Conservation (phyloP, 2,329 filamentous ascomycete species). For the Fusarium globosum region DNA sequence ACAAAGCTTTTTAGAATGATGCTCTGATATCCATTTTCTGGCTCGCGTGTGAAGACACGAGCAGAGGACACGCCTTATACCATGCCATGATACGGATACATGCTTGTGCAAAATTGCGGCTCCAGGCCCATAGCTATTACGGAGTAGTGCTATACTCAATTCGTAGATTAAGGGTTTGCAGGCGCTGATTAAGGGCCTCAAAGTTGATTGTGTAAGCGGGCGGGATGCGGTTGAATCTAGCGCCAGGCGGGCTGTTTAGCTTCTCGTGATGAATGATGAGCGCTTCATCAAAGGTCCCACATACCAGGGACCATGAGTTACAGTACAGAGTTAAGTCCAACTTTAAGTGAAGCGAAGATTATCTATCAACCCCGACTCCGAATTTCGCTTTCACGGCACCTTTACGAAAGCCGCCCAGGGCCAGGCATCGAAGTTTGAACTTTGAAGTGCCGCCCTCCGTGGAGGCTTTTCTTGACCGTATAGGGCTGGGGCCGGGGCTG, state of each 20-base stretch:
- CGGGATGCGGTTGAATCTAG: slow-evolving; percentile 20
- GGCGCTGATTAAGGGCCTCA: slow-evolving; percentile 13
- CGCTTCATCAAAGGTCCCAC: slow-evolving; percentile 14
- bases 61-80: background rate
- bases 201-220: slow-evolving; percentile 28
- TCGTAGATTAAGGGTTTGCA: background rate
- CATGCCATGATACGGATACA: background rate
- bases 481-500: slow-evolving; percentile 30
- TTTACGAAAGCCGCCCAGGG: background rate
- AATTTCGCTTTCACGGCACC: slow-evolving; percentile 16
- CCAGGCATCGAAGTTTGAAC: slow-evolving; percentile 1
- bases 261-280: slow-evolving; percentile 5
- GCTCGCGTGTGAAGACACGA: background rate
- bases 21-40: background rate
- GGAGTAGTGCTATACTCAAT: background rate
- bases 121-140: background rate
- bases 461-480: background rate
- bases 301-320: background rate
- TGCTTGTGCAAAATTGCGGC: background rate
- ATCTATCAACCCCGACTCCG: slow-evolving; percentile 4
- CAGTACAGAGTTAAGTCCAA: slow-evolving; percentile 7
- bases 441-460: slow-evolving; percentile 13
- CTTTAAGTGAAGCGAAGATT: slow-evolving; percentile 8
- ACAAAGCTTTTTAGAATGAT: background rate
- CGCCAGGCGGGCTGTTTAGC: background rate